Evolutionary conservation across 371 early-diverging fungal species (phyloP).

Genomic region (Mortierella sp.): DNA sequence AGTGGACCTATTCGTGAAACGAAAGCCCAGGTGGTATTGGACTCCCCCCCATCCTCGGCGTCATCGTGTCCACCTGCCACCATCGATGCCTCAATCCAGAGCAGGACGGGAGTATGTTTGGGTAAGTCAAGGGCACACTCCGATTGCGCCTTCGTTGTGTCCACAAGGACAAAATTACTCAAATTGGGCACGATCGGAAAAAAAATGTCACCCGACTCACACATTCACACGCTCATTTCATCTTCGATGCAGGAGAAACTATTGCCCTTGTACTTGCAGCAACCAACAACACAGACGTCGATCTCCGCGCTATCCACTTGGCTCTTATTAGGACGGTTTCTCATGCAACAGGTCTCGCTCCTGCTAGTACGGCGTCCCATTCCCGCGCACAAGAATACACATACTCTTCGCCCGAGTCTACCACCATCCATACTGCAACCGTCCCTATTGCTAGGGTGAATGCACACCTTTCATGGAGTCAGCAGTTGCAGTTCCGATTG

Average conservation of each 20-base stretch:
- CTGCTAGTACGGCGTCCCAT: background rate
- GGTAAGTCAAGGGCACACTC: background rate
- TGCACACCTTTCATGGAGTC: constrained; percentile 24
- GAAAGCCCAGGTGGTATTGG: constrained; percentile 11
- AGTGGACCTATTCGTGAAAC: constrained; percentile 9
- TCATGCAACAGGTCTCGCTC: constrained; percentile 7
- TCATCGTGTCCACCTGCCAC: constrained; percentile 5
- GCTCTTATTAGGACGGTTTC: constrained; percentile 31
- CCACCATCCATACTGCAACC: constrained; percentile 20
- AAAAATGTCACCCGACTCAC: background rate
- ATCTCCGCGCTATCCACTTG: constrained; percentile 32
- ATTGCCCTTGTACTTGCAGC: constrained; percentile 15
- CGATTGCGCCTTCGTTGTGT: background rate
- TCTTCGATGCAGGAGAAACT: constrained; percentile 20
- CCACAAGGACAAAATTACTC: constrained; percentile 23
- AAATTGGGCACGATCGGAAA: constrained; percentile 2
- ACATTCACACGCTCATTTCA: background rate
- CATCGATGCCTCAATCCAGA: constrained; percentile 10
- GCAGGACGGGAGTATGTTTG: constrained; percentile 2
- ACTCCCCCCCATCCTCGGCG: constrained; percentile 7
- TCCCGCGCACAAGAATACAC: background rate
- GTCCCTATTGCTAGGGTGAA: constrained; percentile 32
- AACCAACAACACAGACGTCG: constrained; percentile 21
- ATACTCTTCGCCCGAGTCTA: constrained; percentile 10
- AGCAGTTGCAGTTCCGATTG: constrained; percentile 32